Percentiles rank a stretch among this genome's conserved stretches.
These are phyloP conservation scores for Bipolaris zeicola DNA, from an alignment of 2,329 filamentous ascomycete species.

Conservation along the genomic window DNA sequence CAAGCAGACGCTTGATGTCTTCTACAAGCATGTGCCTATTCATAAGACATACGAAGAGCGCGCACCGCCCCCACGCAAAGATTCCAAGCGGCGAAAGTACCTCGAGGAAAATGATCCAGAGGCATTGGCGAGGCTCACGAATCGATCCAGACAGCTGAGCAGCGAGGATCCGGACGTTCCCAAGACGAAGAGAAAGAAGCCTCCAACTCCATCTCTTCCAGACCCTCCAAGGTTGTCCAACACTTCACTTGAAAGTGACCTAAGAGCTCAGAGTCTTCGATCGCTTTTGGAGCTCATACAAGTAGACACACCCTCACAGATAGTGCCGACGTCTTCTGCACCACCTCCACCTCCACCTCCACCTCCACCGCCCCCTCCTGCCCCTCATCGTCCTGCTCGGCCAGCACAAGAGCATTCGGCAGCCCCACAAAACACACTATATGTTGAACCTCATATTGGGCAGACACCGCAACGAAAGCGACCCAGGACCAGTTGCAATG, in stretches of 20 bases:
- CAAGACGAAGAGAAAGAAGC: slow-evolving; percentile 34
- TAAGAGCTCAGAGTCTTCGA: slow-evolving; percentile 45
- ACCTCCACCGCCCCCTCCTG: slow-evolving; percentile 17
- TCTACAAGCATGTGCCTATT: slow-evolving; percentile 54
- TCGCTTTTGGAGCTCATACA: slow-evolving; percentile 47
- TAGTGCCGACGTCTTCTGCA: slow-evolving; percentile 19
- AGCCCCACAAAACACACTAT: neutral
- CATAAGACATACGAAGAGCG: slow-evolving; percentile 55
- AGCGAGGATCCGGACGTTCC: slow-evolving; percentile 25
- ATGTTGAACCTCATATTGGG: slow-evolving; percentile 14
- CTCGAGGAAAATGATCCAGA: slow-evolving; percentile 46
- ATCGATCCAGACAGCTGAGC: slow-evolving; percentile 29
- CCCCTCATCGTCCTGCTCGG: slow-evolving; percentile 10
- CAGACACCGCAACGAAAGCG: slow-evolving; percentile 25
- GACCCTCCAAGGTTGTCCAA: slow-evolving; percentile 35
- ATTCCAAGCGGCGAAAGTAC: slow-evolving; percentile 47
- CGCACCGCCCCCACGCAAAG: slow-evolving; percentile 48
- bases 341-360: slow-evolving; percentile 20
- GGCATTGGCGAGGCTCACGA: slow-evolving; percentile 33
- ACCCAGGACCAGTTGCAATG: slow-evolving; percentile 42
- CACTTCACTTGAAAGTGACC: slow-evolving; percentile 48
- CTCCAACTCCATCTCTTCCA: slow-evolving; percentile 15
- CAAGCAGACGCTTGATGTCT: slow-evolving; percentile 51
- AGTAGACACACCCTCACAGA: slow-evolving; percentile 24
- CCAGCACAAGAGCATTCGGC: slow-evolving; percentile 9